Evolutionary conservation across 495 filamentous ascomycete species (phyloP).

Genomic region (Aspergillus wentii): DNA sequence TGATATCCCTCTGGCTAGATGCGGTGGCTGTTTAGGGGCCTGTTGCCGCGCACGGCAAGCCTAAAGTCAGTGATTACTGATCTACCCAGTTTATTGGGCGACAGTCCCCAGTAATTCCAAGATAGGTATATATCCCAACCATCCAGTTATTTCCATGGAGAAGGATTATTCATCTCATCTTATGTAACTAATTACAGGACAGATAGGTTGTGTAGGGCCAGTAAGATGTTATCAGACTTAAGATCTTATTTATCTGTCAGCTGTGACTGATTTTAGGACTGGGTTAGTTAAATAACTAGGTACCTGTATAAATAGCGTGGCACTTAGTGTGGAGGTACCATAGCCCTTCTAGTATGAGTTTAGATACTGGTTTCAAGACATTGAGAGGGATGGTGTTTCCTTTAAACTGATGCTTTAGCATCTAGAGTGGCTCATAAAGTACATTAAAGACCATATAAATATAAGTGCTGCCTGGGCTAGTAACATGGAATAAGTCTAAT

Average conservation of each 20-base stretch:
- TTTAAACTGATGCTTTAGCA: conserved; percentile 20
- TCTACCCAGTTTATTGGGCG: conserved; percentile 8
- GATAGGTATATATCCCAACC: conserved; percentile 29
- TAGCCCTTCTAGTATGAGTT: conserved; percentile 28
- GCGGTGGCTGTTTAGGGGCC: conserved; percentile 16
- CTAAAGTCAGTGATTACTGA: conserved; percentile 37
- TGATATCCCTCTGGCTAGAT: conserved; percentile 32
- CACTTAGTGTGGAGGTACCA: conserved; percentile 36
- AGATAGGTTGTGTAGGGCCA: conserved; percentile 28
- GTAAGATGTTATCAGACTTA: conserved; percentile 38
- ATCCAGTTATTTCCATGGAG: conserved; percentile 23
- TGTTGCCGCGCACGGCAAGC: conserved; percentile 22
- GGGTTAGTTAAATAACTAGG: conserved; percentile 2
- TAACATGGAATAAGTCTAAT: conserved; percentile 26
- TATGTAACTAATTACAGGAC: conserved; percentile 24
- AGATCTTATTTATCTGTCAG: conserved; percentile 25
- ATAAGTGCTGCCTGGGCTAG: conserved; percentile 20
- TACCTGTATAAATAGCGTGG: conserved; percentile 34
- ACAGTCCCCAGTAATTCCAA: conserved; percentile 21
- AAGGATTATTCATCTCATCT: conserved; percentile 23
- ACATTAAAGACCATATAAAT: conserved; percentile 25
- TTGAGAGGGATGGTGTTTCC: conserved; percentile 14
- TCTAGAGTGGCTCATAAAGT: conserved; percentile 25
- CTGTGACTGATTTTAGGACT: conserved; percentile 9
- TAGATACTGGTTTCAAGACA: conserved; percentile 23